These are phyloP conservation scores for Neurospora sp. DNA, from an alignment of 495 filamentous ascomycete species.

Conservation along the genomic window DNA sequence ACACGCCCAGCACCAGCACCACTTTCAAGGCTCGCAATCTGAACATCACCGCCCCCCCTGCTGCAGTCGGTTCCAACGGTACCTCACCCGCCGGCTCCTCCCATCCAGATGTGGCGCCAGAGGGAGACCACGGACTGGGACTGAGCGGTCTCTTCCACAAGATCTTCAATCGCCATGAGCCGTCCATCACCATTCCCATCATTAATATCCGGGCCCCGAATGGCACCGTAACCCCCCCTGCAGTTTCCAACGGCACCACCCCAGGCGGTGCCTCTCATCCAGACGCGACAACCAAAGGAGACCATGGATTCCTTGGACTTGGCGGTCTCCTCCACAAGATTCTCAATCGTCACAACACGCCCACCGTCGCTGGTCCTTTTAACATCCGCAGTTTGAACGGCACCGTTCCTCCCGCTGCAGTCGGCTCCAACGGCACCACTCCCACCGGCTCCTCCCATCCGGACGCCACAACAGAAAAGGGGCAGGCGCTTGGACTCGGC, in stretches of 20 bases:
- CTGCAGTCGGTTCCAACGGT: not conserved
- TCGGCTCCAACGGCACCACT: not conserved
- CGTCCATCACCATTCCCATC: not conserved
- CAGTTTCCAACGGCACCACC: not conserved
- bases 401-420: not conserved
- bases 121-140: not conserved
- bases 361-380: not conserved
- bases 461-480: not conserved
- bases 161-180: not conserved
- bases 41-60: not conserved
- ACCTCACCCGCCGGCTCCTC: not conserved
- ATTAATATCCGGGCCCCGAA: not conserved
- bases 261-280: not conserved
- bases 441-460: not conserved
- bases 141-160: not conserved
- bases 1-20: not conserved
- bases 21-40: not conserved
- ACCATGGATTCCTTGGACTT: not conserved
- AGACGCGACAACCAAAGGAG: not conserved
- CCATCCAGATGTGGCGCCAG: not conserved
- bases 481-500: not conserved
- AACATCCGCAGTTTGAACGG: not conserved
- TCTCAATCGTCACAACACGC: not conserved
- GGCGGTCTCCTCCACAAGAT: not conserved
- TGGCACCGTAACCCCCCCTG: not conserved